phyloP scores from a whole-genome alignment of 345 rosid species.

The Populus pruinosa region DNA sequence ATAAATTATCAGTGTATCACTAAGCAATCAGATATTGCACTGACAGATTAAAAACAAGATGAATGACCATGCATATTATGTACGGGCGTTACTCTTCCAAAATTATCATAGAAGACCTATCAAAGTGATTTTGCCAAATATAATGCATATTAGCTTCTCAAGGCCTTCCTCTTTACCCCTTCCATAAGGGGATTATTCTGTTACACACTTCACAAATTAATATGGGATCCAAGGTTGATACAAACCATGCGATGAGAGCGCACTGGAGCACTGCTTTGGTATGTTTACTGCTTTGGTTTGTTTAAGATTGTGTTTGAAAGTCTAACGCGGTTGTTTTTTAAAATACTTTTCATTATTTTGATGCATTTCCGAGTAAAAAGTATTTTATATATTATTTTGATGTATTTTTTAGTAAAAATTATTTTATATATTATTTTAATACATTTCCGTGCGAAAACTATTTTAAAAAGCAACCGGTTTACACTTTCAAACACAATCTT shows the following conservation, averaged over 20 bases:
- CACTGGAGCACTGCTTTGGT: not conserved
- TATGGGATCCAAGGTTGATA: not conserved
- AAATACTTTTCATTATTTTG: too few relatives aligned
- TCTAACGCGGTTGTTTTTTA: fast-evolving
- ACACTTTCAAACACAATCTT: too few relatives aligned
- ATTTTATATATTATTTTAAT: too few relatives aligned
- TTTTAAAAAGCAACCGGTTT: too few relatives aligned
- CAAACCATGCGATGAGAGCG: not conserved
- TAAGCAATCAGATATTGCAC: not conserved
- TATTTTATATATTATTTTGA: too few relatives aligned
- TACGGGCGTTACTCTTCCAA: not conserved
- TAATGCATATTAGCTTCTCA: not conserved
- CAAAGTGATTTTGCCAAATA: not conserved
- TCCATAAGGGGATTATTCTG: not conserved
- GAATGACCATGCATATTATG: not conserved
- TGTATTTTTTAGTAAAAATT: too few relatives aligned
- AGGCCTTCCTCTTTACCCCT: not conserved
- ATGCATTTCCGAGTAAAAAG: too few relatives aligned
- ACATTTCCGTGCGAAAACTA: too few relatives aligned
- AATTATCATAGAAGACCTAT: not conserved
- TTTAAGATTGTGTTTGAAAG: not conserved
- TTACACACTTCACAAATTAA: not conserved
- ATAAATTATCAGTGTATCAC: not conserved
- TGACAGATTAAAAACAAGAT: not conserved
- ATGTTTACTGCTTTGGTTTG: not conserved